A percentile compares a stretch with the other conserved stretches of the same genome.
phyloP scores from a whole-genome alignment of 1,284 basidiomycete genomes.

The Testicularia cyperi region DNA sequence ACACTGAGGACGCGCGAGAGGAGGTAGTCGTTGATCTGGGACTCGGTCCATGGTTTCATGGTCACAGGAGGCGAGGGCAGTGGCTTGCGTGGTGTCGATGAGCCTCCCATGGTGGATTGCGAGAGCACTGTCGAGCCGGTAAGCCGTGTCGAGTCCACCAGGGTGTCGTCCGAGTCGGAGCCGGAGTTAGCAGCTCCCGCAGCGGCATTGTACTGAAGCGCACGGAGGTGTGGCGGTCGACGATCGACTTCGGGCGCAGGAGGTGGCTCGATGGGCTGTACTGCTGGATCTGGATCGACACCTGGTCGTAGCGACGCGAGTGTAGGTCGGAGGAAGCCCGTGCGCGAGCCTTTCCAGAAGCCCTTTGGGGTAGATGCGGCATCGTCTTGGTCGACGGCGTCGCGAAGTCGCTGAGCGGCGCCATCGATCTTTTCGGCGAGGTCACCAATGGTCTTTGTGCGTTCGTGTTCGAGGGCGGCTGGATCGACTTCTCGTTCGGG shows the following conservation, averaged over 20 bases:
- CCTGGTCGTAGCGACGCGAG: constrained; percentile 46
- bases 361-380: constrained; percentile 14
- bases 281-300: background rate
- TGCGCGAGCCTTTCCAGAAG: constrained; percentile 49
- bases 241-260: constrained; percentile 6
- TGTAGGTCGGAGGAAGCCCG: constrained; percentile 44
- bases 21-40: constrained; percentile 55
- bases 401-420: constrained; percentile 8
- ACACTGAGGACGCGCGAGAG: constrained; percentile 49
- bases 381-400: background rate
- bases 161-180: constrained; percentile 48
- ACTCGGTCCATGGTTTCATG: constrained; percentile 44
- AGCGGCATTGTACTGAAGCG: constrained; percentile 24
- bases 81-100: constrained; percentile 5
- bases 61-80: constrained; percentile 10
- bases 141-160: constrained; percentile 40
- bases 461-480: constrained; percentile 44
- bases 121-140: constrained; percentile 10
- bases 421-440: constrained; percentile 16
- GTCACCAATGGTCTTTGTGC: constrained; percentile 28
- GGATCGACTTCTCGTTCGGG: constrained; percentile 59
- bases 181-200: constrained; percentile 32
- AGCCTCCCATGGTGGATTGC: background rate
- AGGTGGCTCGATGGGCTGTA: too few species aligned
- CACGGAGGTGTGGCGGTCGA: constrained; percentile 22